These are phyloP conservation scores for Sclerotinia borealis DNA, from an alignment of 2,329 filamentous ascomycete species.

Conservation along the genomic window DNA sequence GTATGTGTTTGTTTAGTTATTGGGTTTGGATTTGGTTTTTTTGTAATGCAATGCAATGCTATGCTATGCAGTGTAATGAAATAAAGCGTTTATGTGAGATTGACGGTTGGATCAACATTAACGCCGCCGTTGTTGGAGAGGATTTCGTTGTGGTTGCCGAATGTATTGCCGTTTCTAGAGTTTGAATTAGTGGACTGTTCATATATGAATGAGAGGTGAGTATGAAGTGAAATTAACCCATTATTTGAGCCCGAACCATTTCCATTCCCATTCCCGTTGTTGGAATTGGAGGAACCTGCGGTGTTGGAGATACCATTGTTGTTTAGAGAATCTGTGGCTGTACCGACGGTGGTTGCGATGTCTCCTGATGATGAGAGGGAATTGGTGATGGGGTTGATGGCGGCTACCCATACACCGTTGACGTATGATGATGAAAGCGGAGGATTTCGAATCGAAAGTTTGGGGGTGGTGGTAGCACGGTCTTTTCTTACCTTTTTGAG, in stretches of 20 bases:
- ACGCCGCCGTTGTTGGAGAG: background rate
- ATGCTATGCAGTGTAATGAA: too few species aligned
- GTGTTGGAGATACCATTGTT: background rate
- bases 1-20: background rate
- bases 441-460: background rate
- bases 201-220: background rate
- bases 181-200: background rate
- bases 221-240: background rate
- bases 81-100: background rate
- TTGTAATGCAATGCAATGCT: too few species aligned
- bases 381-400: background rate
- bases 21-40: background rate
- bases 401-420: background rate
- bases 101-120: background rate
- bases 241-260: background rate
- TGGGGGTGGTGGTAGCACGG: background rate
- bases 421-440: background rate
- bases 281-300: background rate
- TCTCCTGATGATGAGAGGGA: background rate
- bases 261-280: too few species aligned
- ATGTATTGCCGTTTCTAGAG: background rate
- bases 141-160: background rate
- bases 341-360: background rate
- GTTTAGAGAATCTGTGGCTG: background rate
- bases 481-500: conserved; percentile 1